phyloP scores from a whole-genome alignment of 129 eudicot genomes.

The Artemisia annua region DNA sequence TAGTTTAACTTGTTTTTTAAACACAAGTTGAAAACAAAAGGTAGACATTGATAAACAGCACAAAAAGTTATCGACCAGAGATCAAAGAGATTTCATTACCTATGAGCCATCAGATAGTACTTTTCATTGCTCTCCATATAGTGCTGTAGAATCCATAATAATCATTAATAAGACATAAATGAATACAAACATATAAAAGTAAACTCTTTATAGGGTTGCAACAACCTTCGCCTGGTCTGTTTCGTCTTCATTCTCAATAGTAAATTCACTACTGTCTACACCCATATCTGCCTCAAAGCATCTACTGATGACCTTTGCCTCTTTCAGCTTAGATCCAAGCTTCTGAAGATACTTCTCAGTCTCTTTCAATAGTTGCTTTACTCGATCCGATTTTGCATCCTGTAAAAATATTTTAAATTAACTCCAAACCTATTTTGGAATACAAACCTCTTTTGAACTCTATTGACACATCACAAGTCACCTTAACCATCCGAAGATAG shows the following conservation, averaged over 20 bases:
- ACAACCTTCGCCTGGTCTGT: conserved; percentile 94
- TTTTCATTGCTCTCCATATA: conserved; percentile 97
- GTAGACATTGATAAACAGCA: not conserved
- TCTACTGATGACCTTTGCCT: conserved; percentile 68
- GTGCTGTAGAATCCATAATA: conserved; percentile 58
- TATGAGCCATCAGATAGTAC: conserved; percentile 96
- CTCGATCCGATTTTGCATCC: conserved; percentile 99
- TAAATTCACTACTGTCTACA: conserved; percentile 54
- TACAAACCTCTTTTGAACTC: not conserved
- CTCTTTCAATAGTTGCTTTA: conserved; percentile 86
- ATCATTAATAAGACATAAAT: conserved; percentile 20
- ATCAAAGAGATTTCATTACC: conserved; percentile 45
- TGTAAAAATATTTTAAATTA: conserved; percentile 22
- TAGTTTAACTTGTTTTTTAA: not conserved
- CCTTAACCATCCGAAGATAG: conserved; percentile 99
- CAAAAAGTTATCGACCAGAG: not conserved
- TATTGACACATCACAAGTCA: conserved; percentile 29
- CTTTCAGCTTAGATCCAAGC: conserved; percentile 87
- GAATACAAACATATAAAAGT: conserved; percentile 1
- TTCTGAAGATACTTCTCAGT: conserved; percentile 93
- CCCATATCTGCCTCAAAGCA: conserved; percentile 69
- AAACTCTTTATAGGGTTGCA: conserved; percentile 9
- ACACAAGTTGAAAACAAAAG: not conserved
- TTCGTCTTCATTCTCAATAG: conserved; percentile 80
- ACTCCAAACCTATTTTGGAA: conserved; percentile 14